phyloP scores from a whole-genome alignment of 1,284 basidiomycete genomes.

The Tylopilus microsporus region DNA sequence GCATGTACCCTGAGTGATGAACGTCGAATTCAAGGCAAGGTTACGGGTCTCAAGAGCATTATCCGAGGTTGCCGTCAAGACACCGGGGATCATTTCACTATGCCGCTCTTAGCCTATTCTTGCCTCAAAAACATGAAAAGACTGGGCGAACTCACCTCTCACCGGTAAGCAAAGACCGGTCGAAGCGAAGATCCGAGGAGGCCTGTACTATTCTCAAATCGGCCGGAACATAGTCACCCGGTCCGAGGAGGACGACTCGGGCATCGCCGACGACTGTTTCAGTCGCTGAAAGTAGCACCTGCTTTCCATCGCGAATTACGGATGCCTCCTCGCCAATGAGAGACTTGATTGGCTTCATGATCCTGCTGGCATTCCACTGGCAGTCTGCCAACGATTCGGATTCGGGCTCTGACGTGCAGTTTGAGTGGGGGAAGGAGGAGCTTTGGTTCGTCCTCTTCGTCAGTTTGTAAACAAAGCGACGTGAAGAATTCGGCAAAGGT shows the following conservation, averaged over 20 bases:
- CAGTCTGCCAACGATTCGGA: conserved; percentile 42
- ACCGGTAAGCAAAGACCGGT: conserved; percentile 58
- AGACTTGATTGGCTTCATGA: conserved; percentile 33
- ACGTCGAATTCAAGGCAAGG: conserved; percentile 51
- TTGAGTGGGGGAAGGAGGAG: no score
- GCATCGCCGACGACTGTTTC: conserved; percentile 79
- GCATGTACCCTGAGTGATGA: conserved; percentile 53
- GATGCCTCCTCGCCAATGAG: conserved; percentile 39
- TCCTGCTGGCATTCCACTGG: conserved; percentile 33
- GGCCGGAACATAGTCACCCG: conserved; percentile 78
- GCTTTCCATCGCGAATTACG: conserved; percentile 53
- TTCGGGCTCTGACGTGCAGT: no score
- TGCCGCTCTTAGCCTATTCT: conserved; percentile 9
- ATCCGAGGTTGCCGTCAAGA: conserved; percentile 46
- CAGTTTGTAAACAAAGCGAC: no score
- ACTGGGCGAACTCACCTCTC: conserved; percentile 33
- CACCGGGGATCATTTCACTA: conserved; percentile 48
- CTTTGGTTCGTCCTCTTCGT: no score
- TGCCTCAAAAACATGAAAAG: background rate
- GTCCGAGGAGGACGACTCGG: conserved; percentile 68
- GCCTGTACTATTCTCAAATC: conserved; percentile 68
- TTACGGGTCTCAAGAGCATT: conserved; percentile 61
- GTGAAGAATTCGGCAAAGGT: no score
- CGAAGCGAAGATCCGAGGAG: conserved; percentile 51
- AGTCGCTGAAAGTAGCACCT: conserved; percentile 64